phyloP scores from a whole-genome alignment of 169 alveolate genomes.

The Amoebophrya sp. region DNA sequence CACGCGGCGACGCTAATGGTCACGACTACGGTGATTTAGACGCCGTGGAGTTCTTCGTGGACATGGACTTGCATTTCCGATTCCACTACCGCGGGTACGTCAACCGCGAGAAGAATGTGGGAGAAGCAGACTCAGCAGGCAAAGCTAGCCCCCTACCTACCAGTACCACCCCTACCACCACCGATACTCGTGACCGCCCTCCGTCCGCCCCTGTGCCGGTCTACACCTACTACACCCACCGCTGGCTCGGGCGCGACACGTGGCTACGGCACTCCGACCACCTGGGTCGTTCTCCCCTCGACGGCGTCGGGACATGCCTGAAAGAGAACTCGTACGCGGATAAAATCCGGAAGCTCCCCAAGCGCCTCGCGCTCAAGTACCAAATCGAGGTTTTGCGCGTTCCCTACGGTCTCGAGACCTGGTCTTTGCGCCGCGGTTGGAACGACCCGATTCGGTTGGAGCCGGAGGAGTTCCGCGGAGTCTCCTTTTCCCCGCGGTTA shows the following conservation, averaged over 20 bases:
- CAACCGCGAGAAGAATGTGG: too few relatives aligned
- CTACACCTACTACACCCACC: neutral
- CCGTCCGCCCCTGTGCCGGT: neutral
- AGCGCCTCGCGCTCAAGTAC: neutral
- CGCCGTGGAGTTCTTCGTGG: neutral
- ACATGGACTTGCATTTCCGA: neutral
- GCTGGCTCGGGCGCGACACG: neutral
- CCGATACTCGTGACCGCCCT: neutral
- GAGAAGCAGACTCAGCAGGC: too few relatives aligned
- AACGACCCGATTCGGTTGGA: neutral
- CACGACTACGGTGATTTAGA: neutral
- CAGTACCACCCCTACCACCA: too few relatives aligned
- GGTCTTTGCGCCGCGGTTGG: neutral
- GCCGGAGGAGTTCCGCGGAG: neutral
- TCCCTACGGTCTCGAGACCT: neutral
- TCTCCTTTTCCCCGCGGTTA: neutral
- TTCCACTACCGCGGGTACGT: neutral
- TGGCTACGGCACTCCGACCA: neutral
- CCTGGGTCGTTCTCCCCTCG: neutral
- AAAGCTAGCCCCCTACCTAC: too few relatives aligned
- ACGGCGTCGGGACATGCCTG: neutral
- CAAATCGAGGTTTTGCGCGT: neutral
- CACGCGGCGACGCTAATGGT: neutral
- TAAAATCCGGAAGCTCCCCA: neutral
- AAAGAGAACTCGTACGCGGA: neutral